Evolutionary conservation across 176 grass and related monocot genomes (phyloP), one percentile per base, ranked within the genome.

Genomic region (Triticum turgidum): DNA sequence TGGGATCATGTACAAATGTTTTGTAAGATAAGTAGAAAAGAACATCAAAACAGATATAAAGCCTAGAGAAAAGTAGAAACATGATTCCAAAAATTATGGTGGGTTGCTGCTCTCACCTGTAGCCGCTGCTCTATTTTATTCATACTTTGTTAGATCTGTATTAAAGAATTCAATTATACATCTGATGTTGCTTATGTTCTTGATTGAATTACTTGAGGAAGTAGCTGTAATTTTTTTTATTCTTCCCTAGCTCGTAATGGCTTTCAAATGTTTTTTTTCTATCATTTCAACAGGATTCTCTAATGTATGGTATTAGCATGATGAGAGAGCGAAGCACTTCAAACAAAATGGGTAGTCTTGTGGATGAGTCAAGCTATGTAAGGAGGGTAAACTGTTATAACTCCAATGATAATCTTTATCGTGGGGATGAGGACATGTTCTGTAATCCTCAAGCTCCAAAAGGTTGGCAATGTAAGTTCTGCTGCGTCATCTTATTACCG

Each of bases 391-490:
- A 68, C 42, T 87, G 71, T 63, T 85, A 79, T 83, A 82, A 85
- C 59, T 82, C 51, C 34, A 85, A 73, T 73, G 59, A 72, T 83
- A 81, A 90, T 45, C 73, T 75, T 33, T 81, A 64, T 88, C 45
- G 27, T n/a, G 66, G 74, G 73, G 82, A 93, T 37, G 85, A 85
- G 85, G 82, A 83, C 39, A 90, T 85, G 78, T 82, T 80, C 67
- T 79, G 20, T 63, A 74, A 79, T 85, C 44, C 42, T 34, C 61
- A 54, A 80, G 58, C 58, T 83, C 65, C 75, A 90, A 76, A 83
- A 67, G 38, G 82, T 69, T 88, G 85, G 82, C 78, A 74, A 83
- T 63, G 91, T 93, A 85, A 90, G 88, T 90, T 88, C 51, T 80
- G 5, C 14, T 76, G 35, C 47, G 18, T 37, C 68, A 84, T 80